Base-by-base conservation (phyloP, 1,139 yeast genomes). In the Candida buenavistaensis region DNA sequence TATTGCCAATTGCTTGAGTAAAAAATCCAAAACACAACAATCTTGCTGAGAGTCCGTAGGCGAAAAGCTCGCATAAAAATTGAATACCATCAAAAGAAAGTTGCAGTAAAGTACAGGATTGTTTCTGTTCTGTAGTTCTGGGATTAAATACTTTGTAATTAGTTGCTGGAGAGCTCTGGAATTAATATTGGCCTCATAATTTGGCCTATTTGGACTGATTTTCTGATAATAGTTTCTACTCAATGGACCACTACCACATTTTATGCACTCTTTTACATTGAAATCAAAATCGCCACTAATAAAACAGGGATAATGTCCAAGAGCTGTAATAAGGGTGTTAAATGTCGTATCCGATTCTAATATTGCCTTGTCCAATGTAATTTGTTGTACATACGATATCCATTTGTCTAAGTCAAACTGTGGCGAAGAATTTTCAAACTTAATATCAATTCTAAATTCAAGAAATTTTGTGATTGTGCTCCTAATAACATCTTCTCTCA, bases 291-390 rank as follows among this genome's bases (percentile, higher is more conserved):
- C 67, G 0, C 55, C 57, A 14, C 57, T 53, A 0, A 57, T 32
- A 14, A 72, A 39, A 43, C 82, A 76, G 1, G 75, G 64, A 28
- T 64, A 62, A 30, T 63, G 53, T 7, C 79, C 73, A 15, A 76
- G 40, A 0, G 77, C 60, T 4, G 68, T 58, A 3, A 71, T 51
- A 4, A 66, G 38, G 0, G 71, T 52, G 37, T 59, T 56, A 14
- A 61, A 28, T 1, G 54, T 42, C 10, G 41, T 39, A 14, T 42
- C 41, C 16, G 51, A 32, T 28, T 36, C 28, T 17, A 38, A 26
- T 12, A 30, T 30, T n/a, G 35, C 23, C 9, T 34, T 27, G 12
- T 44, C 35, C 0, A 25, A 14, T 6, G 40, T 33, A 9, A 46
- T 19, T 6, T 30, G 25, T 12, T 39, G 43, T 2, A 58, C 47